Base-by-base conservation (phyloP, 2,329 filamentous ascomycete species). In the Beauveria pseudobassiana region DNA sequence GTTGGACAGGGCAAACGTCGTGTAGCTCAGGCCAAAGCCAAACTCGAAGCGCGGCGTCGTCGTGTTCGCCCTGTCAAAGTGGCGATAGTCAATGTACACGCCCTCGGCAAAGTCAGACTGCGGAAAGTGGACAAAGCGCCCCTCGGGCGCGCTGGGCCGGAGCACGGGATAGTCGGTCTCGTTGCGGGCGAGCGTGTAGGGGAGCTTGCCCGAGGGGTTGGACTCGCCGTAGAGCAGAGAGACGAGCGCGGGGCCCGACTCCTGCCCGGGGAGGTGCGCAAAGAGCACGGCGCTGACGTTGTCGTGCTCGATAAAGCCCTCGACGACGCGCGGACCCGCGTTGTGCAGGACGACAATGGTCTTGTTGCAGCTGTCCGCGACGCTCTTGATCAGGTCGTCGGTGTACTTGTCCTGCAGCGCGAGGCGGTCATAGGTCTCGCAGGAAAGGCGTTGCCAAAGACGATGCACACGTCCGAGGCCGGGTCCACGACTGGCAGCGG, bases 381-480 rank as follows among this genome's bases (percentile, higher is more conserved):
- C 84, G 51, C 81, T 78, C 1, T 73, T 73, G 49, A 88, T 78
- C 0, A 88, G 73, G 0, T 71, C 73, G 64, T 89, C 85, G 1
- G 82, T 86, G 58, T 84, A 84, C 63, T 87, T 87, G 69, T 93
- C 90, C 34, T 80, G 79, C 46, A 90, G 76, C 8, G 78, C 79
- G 0, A 82, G 76, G 52, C 85, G 79, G 63, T 90, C 81, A 65
- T 81, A 88, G 1, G 87, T 89, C 73, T 96, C 91, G 1, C 88
- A 86, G 1, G 88, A 84, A 72, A 88, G 90, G 80, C 82, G 68
- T 89, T 89, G 66, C 84, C 82, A 65, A 88, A 83, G 0, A 88
- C 83, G 2, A 88, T 73, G 65, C 91, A 95, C 7, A 90, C 79
- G 67, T 92, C 81, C 1, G 81, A 78, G 4, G 65, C 72, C 2